These are phyloP conservation scores for Haplosporangium gracile DNA, from an alignment of 192 early-diverging fungal genomes.

Conservation along the genomic window DNA sequence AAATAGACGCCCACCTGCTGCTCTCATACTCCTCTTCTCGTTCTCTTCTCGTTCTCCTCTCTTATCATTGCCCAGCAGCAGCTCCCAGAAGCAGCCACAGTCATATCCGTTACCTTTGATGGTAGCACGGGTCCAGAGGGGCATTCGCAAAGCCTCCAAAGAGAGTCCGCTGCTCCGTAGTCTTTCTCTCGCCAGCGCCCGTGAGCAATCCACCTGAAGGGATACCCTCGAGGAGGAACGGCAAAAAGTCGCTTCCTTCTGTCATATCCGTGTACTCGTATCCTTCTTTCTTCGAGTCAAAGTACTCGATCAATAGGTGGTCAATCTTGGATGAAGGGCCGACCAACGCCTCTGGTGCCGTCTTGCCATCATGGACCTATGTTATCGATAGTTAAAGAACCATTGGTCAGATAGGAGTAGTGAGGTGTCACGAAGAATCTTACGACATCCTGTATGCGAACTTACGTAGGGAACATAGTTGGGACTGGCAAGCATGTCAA, in stretches of 20 bases:
- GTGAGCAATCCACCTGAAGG: constrained; percentile 75
- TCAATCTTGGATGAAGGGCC: constrained; percentile 69
- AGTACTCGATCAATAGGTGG: constrained; percentile 70
- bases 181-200: constrained; percentile 73
- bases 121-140: constrained; percentile 77
- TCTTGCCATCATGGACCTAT: constrained; percentile 71
- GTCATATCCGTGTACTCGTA: constrained; percentile 71
- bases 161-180: constrained; percentile 61
- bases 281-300: constrained; percentile 57
- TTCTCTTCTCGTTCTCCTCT: no score
- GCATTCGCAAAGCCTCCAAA: constrained; percentile 76
- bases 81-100: no score
- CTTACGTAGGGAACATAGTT: constrained; percentile 73
- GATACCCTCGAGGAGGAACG: constrained; percentile 72
- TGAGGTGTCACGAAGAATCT: no score
- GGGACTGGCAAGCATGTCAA: constrained; percentile 82
- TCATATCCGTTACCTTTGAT: constrained; percentile 56
- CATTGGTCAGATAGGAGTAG: background rate
- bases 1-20: background rate
- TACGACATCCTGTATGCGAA: background rate
- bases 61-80: no score
- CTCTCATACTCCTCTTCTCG: background rate
- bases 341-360: constrained; percentile 65
- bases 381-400: background rate
- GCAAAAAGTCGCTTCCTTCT: constrained; percentile 76